Percentiles rank a stretch among this genome's conserved stretches.
These are phyloP conservation scores for Colletotrichum noveboracense DNA, from an alignment of 2,329 filamentous ascomycete species.

Conservation along the genomic window DNA sequence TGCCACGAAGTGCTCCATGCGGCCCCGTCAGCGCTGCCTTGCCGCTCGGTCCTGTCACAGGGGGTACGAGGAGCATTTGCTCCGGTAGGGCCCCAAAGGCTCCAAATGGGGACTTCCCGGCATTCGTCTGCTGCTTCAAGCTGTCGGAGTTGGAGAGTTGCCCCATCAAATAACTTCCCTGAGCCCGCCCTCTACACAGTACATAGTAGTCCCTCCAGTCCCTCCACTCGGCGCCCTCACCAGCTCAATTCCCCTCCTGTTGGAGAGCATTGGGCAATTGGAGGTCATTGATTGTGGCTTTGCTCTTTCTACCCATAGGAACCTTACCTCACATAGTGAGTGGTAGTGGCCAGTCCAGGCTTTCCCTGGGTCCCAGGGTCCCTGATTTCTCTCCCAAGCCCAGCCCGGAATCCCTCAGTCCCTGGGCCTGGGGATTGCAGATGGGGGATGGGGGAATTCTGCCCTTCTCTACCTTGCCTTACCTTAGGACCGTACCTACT, in stretches of 20 bases:
- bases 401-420: not conserved
- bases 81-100: conserved; percentile 11
- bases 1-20: conserved; percentile 13
- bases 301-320: not conserved
- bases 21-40: conserved; percentile 19
- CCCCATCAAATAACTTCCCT: not conserved
- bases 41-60: conserved; percentile 18
- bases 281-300: conserved; percentile 1
- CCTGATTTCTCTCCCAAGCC: not conserved
- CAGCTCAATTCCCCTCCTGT: not conserved
- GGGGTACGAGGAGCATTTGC: conserved; percentile 15
- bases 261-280: not conserved
- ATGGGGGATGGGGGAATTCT: not conserved
- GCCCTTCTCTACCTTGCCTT: not conserved
- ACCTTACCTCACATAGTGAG: not conserved
- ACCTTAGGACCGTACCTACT: not conserved
- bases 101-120: not conserved
- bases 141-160: not conserved
- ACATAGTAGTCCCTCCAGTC: not conserved
- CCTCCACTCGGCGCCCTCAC: not conserved
- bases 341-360: not conserved
- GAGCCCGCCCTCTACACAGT: not conserved
- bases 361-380: not conserved
- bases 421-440: not conserved
- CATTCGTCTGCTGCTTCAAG: not conserved